Conservation (phyloP, 2,329 filamentous ascomycete genomes). For the Ascochyta fabae region DNA sequence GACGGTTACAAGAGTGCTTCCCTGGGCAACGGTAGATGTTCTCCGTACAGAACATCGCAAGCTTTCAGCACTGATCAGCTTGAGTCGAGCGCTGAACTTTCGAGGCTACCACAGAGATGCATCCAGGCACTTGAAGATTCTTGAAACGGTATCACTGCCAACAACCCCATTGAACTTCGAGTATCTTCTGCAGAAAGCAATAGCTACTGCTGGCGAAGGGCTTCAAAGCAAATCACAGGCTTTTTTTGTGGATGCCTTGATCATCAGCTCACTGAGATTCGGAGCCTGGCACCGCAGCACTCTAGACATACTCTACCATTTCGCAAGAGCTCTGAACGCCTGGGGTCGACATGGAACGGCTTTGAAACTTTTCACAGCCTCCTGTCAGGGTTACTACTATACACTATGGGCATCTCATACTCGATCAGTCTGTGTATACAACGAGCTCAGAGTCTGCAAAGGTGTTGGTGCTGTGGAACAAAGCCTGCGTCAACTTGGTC, state of each 20-base stretch:
- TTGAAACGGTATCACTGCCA: neutral
- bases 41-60: neutral
- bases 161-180: neutral
- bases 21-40: constrained; percentile 1
- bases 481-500: neutral
- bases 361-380: neutral
- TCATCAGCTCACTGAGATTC: neutral
- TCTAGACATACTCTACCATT: neutral
- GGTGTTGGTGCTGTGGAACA: neutral
- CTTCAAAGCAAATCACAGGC: neutral
- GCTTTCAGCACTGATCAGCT: neutral
- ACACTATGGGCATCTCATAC: neutral
- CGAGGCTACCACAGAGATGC: neutral
- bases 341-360: neutral
- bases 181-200: neutral
- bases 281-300: neutral
- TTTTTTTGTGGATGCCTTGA: neutral
- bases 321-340: neutral
- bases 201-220: neutral
- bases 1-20: neutral
- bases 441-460: neutral
- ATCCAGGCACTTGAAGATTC: neutral
- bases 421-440: neutral
- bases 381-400: neutral
- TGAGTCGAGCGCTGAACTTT: neutral